Evolutionary conservation across 305 asterid genomes (phyloP), one percentile per base, ranked within the genome.

Genomic region (Stenogyne calaminthoides): DNA sequence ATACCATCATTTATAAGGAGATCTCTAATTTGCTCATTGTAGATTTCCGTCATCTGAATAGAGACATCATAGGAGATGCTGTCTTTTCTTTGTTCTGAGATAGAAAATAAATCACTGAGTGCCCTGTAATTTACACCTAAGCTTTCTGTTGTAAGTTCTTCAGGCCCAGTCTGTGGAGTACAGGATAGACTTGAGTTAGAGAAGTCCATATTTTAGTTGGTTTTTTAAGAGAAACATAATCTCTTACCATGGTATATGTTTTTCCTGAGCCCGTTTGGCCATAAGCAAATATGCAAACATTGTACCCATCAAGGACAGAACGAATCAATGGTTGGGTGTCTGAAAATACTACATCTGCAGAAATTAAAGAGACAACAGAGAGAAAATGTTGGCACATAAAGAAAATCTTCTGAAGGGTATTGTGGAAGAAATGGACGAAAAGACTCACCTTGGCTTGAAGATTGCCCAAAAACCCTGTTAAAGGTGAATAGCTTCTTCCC

Each of bases 201-300:
- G 47, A 70, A 25, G 44, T 57, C 18, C 15, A 11, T 46, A 16
- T 46, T 6, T 47, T 61, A 32, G 51, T 14, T 27, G 55, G 49
- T 44, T 36, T 52, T 37, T 55, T 39, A 20, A 66, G 47, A 36
- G 34, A 65, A 44, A 7, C 27, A 51, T 67, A 61, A 61, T 70
- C 19, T 60, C 77, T 73, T 80, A 94, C 98, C 98, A 91, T 89
- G 9, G 98, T 94, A 73, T 83, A 82, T 34, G 98, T 93, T 85
- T 93, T 93, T 69, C 98, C 98, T 0, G 98, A 89, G 73, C 98
- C 97, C 15, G 97, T 94, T 87, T 91, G 99, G 52, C 99, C 99
- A 68, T 94, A 94, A 65, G 99, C 99, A 70, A 94, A 94, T 81
- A 94, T 94, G 75, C 99, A 94, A 29, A 94, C 97, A 72, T 90